Evolutionary conservation across 2,329 filamentous ascomycete genomes (phyloP).

Genomic region (Fusarium euwallaceae): DNA sequence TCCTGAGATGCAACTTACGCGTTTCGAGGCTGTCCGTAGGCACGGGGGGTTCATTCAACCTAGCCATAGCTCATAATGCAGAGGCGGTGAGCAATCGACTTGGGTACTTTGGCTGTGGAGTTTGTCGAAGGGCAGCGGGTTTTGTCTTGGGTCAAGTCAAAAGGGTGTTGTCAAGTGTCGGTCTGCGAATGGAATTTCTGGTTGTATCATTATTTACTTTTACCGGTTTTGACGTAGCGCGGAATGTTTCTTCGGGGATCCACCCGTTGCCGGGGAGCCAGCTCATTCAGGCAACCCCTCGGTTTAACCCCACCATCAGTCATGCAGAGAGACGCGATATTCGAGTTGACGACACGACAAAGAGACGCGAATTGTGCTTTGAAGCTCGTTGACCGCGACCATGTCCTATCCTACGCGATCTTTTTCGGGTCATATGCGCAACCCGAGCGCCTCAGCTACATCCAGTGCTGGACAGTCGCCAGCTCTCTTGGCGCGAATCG

Average conservation of each 20-base stretch:
- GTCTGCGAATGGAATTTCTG: constrained; percentile 44
- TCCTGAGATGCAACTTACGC: constrained; percentile 64
- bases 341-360: constrained; percentile 15
- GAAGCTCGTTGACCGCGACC: constrained; percentile 1
- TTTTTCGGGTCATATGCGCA: constrained; percentile 76
- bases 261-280: constrained; percentile 49
- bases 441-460: constrained; percentile 65
- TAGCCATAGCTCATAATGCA: constrained; percentile 74
- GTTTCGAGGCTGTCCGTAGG: constrained; percentile 79
- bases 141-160: constrained; percentile 31
- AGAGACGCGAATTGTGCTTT: constrained; percentile 6
- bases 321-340: constrained; percentile 30
- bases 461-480: constrained; percentile 72
- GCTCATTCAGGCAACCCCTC: constrained; percentile 36
- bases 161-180: constrained; percentile 42
- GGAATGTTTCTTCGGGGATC: constrained; percentile 10
- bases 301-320: constrained; percentile 45
- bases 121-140: constrained; percentile 27
- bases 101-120: constrained; percentile 28
- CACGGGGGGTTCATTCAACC: constrained; percentile 80
- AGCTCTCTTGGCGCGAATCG: constrained; percentile 79
- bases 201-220: constrained; percentile 54
- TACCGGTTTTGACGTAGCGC: constrained; percentile 46
- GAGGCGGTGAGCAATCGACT: constrained; percentile 15
- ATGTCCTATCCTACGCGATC: constrained; percentile 71